Percentiles rank a stretch among this genome's conserved stretches.
Conservation (phyloP, 331 rosid species). For the Rosa hybrid region DNA sequence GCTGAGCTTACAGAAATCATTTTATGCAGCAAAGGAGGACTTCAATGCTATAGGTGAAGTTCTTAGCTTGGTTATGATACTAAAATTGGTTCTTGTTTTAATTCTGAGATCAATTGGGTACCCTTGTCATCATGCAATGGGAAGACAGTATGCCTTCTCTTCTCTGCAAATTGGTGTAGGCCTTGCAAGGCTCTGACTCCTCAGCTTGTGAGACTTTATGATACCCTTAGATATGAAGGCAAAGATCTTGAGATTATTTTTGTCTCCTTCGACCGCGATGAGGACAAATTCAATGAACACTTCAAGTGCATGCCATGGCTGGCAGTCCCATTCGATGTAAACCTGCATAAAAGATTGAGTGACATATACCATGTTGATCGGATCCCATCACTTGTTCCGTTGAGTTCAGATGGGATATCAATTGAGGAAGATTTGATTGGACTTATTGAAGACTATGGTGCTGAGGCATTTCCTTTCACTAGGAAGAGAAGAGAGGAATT, state of each 20-base stretch:
- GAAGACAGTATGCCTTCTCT: no score
- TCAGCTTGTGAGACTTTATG: conserved; percentile 59
- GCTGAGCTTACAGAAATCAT: no score
- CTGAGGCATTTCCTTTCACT: conserved; percentile 87
- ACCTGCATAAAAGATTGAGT: conserved; percentile 58
- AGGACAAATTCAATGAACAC: conserved; percentile 60
- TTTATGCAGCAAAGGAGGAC: no score
- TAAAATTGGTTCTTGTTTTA: no score
- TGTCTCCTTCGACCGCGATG: conserved; percentile 68
- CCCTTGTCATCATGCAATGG: no score
- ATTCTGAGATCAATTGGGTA: no score
- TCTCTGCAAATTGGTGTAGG: no score
- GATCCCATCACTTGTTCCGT: conserved; percentile 70
- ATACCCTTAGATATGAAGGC: conserved; percentile 44
- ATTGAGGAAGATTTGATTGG: conserved; percentile 62
- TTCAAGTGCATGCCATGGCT: conserved; percentile 84
- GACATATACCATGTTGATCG: conserved; percentile 52
- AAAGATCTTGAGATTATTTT: conserved; percentile 68
- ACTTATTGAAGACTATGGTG: conserved; percentile 81
- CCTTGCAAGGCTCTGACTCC: conserved; percentile 85
- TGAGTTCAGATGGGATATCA: conserved; percentile 42
- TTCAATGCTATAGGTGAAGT: no score
- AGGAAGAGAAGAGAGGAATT: conserved; percentile 62
- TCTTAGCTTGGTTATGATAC: no score
- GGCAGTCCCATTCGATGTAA: conserved; percentile 64